phyloP scores from a whole-genome alignment of 148 eudicot species.

The Amaranthus palmeri region DNA sequence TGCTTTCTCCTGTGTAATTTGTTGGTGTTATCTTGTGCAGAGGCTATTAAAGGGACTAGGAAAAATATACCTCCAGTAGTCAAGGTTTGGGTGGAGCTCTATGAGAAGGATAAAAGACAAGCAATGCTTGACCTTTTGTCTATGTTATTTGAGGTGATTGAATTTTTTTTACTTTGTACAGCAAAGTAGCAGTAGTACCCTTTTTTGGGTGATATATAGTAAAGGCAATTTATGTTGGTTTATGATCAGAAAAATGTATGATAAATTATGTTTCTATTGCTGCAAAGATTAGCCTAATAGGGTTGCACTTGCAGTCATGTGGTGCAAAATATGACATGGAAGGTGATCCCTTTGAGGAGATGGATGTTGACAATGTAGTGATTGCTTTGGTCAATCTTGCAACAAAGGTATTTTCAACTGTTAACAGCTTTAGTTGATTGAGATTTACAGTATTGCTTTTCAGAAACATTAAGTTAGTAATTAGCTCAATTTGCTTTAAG shows the following conservation, averaged over 20 bases:
- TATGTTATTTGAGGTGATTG: slow-evolving; percentile 82
- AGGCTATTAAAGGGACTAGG: slow-evolving; percentile 72
- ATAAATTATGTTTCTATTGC: not conserved
- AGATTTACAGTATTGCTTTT: not conserved
- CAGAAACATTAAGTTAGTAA: not conserved
- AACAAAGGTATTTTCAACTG: slow-evolving; percentile 47
- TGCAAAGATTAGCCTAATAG: slow-evolving; percentile 22
- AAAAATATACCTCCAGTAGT: slow-evolving; percentile 63
- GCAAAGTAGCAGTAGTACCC: not conserved
- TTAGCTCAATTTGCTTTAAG: not conserved
- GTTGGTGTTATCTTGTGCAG: slow-evolving; percentile 34
- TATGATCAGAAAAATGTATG: not conserved
- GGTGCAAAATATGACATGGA: slow-evolving; percentile 68
- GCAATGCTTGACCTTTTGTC: slow-evolving; percentile 71
- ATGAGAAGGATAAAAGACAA: slow-evolving; percentile 70
- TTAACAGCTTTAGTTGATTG: not conserved
- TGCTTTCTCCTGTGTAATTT: slow-evolving; percentile 10
- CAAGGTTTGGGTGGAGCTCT: slow-evolving; percentile 78
- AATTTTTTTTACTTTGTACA: not conserved
- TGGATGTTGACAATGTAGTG: slow-evolving; percentile 87
- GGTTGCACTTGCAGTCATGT: slow-evolving; percentile 55
- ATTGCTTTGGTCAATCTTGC: slow-evolving; percentile 84
- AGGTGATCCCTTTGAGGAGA: slow-evolving; percentile 70
- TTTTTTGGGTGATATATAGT: not conserved
- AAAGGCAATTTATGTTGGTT: not conserved